A percentile compares a stretch with the other conserved stretches of the same genome.
These are phyloP conservation scores for Noccaea caerulescens DNA, from an alignment of 345 rosid genomes.

Conservation along the genomic window DNA sequence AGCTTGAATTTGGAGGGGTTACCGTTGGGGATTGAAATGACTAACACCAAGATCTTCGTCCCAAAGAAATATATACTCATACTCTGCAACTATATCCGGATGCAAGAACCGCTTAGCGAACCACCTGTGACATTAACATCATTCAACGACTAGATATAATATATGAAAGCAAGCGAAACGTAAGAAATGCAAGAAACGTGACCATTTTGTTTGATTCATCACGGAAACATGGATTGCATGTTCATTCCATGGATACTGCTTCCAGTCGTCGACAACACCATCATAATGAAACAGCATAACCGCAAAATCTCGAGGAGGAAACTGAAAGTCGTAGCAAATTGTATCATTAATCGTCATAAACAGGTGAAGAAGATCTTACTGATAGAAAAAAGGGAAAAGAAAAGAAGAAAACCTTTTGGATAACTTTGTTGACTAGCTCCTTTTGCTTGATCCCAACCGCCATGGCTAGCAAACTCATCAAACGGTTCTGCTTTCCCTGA, in stretches of 20 bases:
- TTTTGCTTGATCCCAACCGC: conserved; percentile 82
- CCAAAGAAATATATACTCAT: conserved; percentile 88
- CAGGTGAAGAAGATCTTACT: background rate
- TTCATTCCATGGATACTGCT: conserved; percentile 59
- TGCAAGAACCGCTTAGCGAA: conserved; percentile 95
- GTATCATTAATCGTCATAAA: background rate
- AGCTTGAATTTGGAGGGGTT: background rate
- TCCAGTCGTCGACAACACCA: conserved; percentile 83
- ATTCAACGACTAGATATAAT: background rate
- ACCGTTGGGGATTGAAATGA: conserved; percentile 75
- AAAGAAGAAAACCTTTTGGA: conserved; percentile 57
- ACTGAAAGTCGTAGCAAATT: conserved; percentile 51
- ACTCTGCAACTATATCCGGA: conserved; percentile 80
- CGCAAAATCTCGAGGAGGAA: conserved; percentile 57
- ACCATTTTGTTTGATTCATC: conserved; percentile 89
- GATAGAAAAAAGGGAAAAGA: conserved; percentile 12
- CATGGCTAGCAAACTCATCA: conserved; percentile 63
- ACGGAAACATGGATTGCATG: conserved; percentile 78
- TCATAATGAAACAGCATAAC: conserved; percentile 96
- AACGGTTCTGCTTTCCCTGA: conserved; percentile 49
- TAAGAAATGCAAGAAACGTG: conserved; percentile 19
- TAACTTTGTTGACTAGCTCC: conserved; percentile 64
- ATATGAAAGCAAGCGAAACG: background rate
- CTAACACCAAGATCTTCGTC: conserved; percentile 92
- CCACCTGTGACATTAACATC: conserved; percentile 65